Evolutionary conservation across 805 yeast genomes (phyloP), one percentile per base, ranked within the genome.

Genomic region (Yarrowia sp.): DNA sequence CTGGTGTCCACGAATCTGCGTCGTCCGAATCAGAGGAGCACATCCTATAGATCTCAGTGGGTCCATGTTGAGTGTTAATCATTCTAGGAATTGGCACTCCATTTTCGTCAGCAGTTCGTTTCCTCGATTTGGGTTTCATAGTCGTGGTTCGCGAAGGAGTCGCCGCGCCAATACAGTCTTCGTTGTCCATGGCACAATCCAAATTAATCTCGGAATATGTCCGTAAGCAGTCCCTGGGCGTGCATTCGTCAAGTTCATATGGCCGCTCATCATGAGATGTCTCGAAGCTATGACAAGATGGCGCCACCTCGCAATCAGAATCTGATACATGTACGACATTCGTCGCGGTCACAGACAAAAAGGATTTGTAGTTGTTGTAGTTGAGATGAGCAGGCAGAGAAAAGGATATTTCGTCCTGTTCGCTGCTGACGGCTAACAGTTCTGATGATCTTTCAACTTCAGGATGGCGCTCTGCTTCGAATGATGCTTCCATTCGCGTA

Each of bases 281-380:
- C n/a, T n/a, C n/a, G n/a, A n/a, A n/a, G n/a, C n/a, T n/a, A n/a
- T n/a, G n/a, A n/a, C n/a, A n/a, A n/a, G n/a, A n/a, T n/a, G n/a
- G n/a, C n/a, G n/a, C n/a, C n/a, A n/a, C n/a, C n/a, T 35, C 58
- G 4, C 24, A 24, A 5, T 51, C 58, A 6, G 58, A 51, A 14
- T 51, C 58, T 12, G 58, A 51, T 24, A 51, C 42, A 6, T 24
- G 32, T n/a, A 24, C 32, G 14, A 51, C 31, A 18, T 21, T 7
- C 14, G n/a, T 51, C 7, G 33, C 42, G 8, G 16, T 9, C 3
- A 51, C 36, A 2, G 31, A 16, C 32, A 33, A 13, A 25, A 51
- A 51, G 1, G 58, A 51, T 8, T 35, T 32, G 42, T 51, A 51
- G n/a, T 51, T 51, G 33, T 51, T 51, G 24, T 51, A 51, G 32